phyloP scores from a whole-genome alignment of 202 grass and related monocot genomes.

The Setaria viridis region DNA sequence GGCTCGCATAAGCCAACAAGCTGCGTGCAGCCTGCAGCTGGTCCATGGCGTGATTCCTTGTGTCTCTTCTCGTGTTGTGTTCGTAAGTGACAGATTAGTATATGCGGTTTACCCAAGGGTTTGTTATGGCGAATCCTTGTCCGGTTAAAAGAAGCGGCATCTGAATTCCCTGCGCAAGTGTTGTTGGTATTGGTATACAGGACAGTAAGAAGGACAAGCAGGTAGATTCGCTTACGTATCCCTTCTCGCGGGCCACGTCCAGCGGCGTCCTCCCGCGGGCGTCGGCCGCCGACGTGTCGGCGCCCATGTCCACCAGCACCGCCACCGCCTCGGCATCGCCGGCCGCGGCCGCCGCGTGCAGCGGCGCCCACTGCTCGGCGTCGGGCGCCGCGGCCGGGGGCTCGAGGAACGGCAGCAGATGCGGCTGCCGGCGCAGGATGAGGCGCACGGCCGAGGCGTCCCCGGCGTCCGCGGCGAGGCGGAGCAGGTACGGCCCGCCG shows the following conservation, averaged over 20 bases:
- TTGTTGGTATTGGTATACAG: not conserved
- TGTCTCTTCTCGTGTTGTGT: constrained; percentile 18
- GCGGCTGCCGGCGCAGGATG: constrained; percentile 74
- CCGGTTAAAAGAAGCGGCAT: constrained; percentile 15
- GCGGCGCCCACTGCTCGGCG: constrained; percentile 61
- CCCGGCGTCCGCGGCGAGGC: constrained; percentile 54
- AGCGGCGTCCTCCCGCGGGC: constrained; percentile 56
- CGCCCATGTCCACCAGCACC: constrained; percentile 82
- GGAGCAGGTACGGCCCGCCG: constrained; percentile 79
- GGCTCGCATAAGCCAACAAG: constrained; percentile 37
- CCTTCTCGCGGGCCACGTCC: constrained; percentile 76
- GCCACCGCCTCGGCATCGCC: constrained; percentile 64
- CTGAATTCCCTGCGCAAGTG: constrained; percentile 15
- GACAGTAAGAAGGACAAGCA: too few species aligned
- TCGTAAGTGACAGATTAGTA: constrained; percentile 29
- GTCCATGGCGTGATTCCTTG: constrained; percentile 12
- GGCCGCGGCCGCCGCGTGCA: constrained; percentile 66
- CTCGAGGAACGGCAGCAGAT: constrained; percentile 68
- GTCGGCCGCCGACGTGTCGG: constrained; percentile 55
- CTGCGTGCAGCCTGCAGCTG: constrained; percentile 24
- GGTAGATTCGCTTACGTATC: constrained; percentile 64
- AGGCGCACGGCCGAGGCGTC: constrained; percentile 61
- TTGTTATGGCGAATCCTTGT: not conserved
- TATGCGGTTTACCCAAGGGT: not conserved
- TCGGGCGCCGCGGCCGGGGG: constrained; percentile 31